Percentiles rank a stretch among this genome's conserved stretches.
These are phyloP conservation scores for Dendrostoma leiphaemia DNA, from an alignment of 2,329 filamentous ascomycete species.

Conservation along the genomic window DNA sequence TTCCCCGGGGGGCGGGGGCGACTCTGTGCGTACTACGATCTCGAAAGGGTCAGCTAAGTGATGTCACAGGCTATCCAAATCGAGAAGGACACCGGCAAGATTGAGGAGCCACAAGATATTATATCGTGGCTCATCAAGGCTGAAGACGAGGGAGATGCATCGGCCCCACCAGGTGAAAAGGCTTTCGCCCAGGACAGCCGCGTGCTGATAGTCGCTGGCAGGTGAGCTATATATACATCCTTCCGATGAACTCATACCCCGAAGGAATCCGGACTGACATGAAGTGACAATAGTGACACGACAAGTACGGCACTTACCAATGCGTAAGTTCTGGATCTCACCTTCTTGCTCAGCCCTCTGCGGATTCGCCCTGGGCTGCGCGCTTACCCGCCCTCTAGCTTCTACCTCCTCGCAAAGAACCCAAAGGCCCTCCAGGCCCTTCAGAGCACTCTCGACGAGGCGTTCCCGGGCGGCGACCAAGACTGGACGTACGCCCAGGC, in stretches of 20 bases:
- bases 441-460: neutral
- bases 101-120: conserved; percentile 3
- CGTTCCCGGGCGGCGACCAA: neutral
- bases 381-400: neutral
- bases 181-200: conserved; percentile 4
- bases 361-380: too few species aligned
- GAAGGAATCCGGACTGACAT: too few species aligned
- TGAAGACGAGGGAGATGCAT: neutral
- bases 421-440: conserved; percentile 1
- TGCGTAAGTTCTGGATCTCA: neutral
- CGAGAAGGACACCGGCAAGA: neutral
- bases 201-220: conserved; percentile 5
- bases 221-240: neutral
- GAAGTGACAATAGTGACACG: conserved; percentile 3
- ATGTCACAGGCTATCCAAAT: neutral
- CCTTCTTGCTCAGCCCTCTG: too few species aligned
- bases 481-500: conserved; percentile 9
- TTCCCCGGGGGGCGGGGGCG: too few species aligned
- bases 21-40: too few species aligned
- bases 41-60: too few species aligned
- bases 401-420: conserved; percentile 4
- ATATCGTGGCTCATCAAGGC: conserved; percentile 11
- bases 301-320: conserved; percentile 1
- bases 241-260: too few species aligned
- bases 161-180: neutral